Conservation (phyloP, 371 early-diverging fungal genomes). For the Haplosporangium sp. region DNA sequence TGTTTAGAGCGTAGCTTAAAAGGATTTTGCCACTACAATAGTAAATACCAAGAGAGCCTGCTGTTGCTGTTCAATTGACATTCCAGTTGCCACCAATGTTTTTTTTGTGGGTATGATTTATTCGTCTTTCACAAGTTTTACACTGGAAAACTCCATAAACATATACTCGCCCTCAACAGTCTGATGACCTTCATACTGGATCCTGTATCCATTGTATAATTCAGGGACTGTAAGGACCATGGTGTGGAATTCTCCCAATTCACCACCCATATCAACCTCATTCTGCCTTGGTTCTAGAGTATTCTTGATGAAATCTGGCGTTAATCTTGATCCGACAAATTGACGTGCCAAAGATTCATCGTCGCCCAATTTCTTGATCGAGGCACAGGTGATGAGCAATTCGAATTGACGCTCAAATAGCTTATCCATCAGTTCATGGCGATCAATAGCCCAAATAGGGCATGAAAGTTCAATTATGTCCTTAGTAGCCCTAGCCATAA, state of each 20-base stretch:
- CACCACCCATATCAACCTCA: slow-evolving; percentile 62
- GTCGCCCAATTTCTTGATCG: slow-evolving; percentile 57
- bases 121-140: slow-evolving; percentile 25
- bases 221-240: slow-evolving; percentile 66
- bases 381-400: slow-evolving; percentile 61
- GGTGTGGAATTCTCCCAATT: slow-evolving; percentile 70
- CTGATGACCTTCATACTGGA: slow-evolving; percentile 50
- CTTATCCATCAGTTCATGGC: slow-evolving; percentile 52
- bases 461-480: slow-evolving; percentile 62
- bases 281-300: slow-evolving; percentile 32
- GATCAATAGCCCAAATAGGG: slow-evolving; percentile 66
- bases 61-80: neutral
- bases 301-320: slow-evolving; percentile 42
- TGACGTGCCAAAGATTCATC: slow-evolving; percentile 31
- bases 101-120: neutral
- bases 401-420: slow-evolving; percentile 58
- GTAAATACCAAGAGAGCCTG: no score
- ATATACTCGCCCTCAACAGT: slow-evolving; percentile 55
- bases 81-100: neutral
- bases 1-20: no score
- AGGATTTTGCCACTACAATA: neutral
- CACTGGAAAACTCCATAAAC: slow-evolving; percentile 55
- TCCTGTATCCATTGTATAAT: slow-evolving; percentile 45
- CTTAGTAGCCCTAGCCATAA: slow-evolving; percentile 68
- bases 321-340: slow-evolving; percentile 52